Base-by-base conservation (phyloP, 2,329 filamentous ascomycete species). In the Harringtonia lauricola region DNA sequence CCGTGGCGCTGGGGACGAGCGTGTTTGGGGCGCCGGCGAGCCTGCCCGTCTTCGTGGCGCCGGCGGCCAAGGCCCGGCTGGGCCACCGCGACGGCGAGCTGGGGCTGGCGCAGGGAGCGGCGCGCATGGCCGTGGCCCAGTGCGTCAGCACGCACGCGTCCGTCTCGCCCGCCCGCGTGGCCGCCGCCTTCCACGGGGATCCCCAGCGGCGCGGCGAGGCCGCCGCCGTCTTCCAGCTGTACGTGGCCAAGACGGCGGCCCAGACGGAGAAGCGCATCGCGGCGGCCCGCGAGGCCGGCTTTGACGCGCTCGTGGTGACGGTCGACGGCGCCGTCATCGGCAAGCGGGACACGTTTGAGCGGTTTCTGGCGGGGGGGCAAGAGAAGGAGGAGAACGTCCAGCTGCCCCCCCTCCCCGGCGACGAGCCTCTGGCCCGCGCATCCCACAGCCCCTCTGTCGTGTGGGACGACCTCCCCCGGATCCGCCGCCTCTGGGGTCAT, bases 401-500 rank as follows among this genome's bases (percentile, higher is more conserved):
- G 18, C 29, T 42, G 2, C 44, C 42, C 1, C 44, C 41, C 3
- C 42, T 49, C 3, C 44, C 44, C 10, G 39, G 47, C 12, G 8
- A 42, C 13, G 42, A 47, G 39, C 10, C 17, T 2, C 22, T 21
- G 19, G n/a, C 34, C 21, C 43, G 39, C 17, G 22, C 18, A 8
- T 24, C 30, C 19, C 42, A 47, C 39, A 41, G 34, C 13, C n/a
- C 41, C 8, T n/a, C 40, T 14, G 22, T 45, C 9, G 18, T 14
- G 19, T 83, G 80, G 80, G 70, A 76, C 2, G 65, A 83, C 35
- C 57, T 84, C 24, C 61, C 64, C 15, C 64, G 76, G 42, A 54
- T 84, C 45, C 66, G 70, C 46, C 62, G 71, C 51, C 57, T 77
- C 45, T 83, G 79, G 76, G 67, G 75, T 47, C 77, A 78, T 0